Evolutionary conservation across 2,329 filamentous ascomycete species (phyloP), one percentile per base, ranked within the genome.

Genomic region (Talaromyces sp.): DNA sequence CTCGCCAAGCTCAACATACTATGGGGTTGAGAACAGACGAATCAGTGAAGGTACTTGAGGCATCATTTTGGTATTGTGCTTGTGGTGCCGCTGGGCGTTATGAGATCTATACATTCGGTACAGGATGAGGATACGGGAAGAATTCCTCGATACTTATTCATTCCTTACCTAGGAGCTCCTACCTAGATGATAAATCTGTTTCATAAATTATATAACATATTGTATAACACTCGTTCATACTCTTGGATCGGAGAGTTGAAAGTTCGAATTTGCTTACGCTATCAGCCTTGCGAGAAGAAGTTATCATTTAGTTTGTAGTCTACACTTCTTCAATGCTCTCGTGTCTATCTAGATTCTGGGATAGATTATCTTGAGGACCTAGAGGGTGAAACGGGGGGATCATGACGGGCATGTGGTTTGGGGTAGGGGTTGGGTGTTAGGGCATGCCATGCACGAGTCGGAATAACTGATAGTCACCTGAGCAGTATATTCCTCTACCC

Each of bases 1-100:
- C 71, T 71, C 66, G 65, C 68, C n/a, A 72, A 69, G 60, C 65
- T 78, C 7, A 78, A 78, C 66, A 73, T 78, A n/a, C 61, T 79
- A 2, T 78, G 77, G 77, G 31, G 43, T 13, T 45, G 10, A 45
- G 7, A 3, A 22, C 1, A 36, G 34, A 13, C 19, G 3, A 22
- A 45, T 11, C 4, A 19, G n/a, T 45, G 19, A 19, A 45, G n/a
- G 43, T 22, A 45, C 43, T 22, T n/a, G n/a, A 45, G n/a, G 43
- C 19, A 11, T 22, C 3, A 22, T 5, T 45, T 45, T 6, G 40
- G 40, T 17, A 11, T 22, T 45, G 19, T 45, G 38, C 15, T 40
- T 40, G 40, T 19, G 43, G 43, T 45, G 7, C n/a, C n/a, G n/a
- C n/a, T 22, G 40, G n/a, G 5, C 1, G 43, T 8, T 6, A 22